Base-by-base conservation (phyloP, 768 basidiomycete genomes). In the Crassisporium funariophilum region DNA sequence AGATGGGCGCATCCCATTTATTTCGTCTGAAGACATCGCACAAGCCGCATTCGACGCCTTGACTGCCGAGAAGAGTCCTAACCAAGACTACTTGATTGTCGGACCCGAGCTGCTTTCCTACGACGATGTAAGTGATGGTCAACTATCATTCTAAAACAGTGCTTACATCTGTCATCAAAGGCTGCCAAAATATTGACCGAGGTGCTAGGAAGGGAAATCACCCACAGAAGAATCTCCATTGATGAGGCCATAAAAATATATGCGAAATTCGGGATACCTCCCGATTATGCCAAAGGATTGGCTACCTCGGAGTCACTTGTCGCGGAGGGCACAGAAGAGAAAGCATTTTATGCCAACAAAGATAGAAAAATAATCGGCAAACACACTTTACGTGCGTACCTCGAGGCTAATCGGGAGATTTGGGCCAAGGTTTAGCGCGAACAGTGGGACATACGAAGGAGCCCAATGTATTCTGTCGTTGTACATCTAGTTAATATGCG, bases 321-420 rank as follows among this genome's bases (percentile, higher is more conserved):
- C 24, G 51, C 59, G 4, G 25, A 57, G 12, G 62, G 63, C 2
- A 39, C 22, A 2, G 66, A 68, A 38, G 62, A 61, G 44, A 42
- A 50, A 17, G 21, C 51, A 12, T 61, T 58, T 37, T 20, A 27
- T 2, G 49, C 58, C 17, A 45, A 35, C 21, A 35, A 25, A 4
- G 46, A 45, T 11, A 40, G 21, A 5, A 63, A 61, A 22, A 37
- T 61, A 11, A 47, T 65, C 12, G 66, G 69, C 4, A 59, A 52
- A 39, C 34, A 48, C 2, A 54, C 25, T 4, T 37, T 67, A 23
- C 31, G 46, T 35, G 59, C 64, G 4, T 66, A 58, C 35, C 47
- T 68, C 25, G 48, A 55, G 44, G 56, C 50, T 6, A 62, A 61
- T 21, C 47, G 47, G 16, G 37, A 54, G 4, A 23, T 55, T 17